Percentiles rank a stretch among this genome's conserved stretches.
phyloP scores from a whole-genome alignment of 1,284 basidiomycete genomes.

The Sporisorium scitamineum region DNA sequence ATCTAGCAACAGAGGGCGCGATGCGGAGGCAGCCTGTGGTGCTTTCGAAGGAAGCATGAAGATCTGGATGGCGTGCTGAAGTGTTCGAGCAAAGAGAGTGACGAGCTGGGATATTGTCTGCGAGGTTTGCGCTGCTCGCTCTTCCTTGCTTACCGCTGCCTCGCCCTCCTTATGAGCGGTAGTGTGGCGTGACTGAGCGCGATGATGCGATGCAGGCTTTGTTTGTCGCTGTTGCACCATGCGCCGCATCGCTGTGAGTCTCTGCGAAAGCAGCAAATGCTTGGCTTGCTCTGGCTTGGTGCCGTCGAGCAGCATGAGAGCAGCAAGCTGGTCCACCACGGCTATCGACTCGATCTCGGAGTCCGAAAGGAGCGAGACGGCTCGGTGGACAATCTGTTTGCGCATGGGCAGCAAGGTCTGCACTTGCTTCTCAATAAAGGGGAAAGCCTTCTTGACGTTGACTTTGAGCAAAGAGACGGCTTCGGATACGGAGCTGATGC shows the following conservation, averaged over 20 bases:
- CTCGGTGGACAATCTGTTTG: conserved; percentile 50
- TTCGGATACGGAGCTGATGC: conserved; percentile 24
- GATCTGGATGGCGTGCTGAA: conserved; percentile 42
- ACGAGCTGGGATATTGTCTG: conserved; percentile 31
- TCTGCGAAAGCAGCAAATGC: conserved; percentile 39
- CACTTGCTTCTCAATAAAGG: conserved; percentile 59
- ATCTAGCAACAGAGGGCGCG: conserved; percentile 17
- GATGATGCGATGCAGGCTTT: conserved; percentile 8
- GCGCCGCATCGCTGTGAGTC: conserved; percentile 30
- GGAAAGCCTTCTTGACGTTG: conserved; percentile 48
- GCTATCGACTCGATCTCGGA: conserved; percentile 37
- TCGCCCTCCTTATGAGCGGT: background rate
- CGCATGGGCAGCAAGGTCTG: conserved; percentile 55
- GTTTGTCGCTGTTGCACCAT: conserved; percentile 19
- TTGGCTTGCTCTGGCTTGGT: conserved; percentile 31
- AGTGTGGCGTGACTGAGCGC: background rate
- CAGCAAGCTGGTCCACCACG: conserved; percentile 44
- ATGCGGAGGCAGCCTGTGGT: conserved; percentile 1
- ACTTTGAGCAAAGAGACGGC: conserved; percentile 34
- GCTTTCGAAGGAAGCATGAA: conserved; percentile 23
- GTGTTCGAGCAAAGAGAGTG: conserved; percentile 32
- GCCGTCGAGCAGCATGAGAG: conserved; percentile 44
- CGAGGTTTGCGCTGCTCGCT: conserved; percentile 21
- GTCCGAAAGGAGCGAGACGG: conserved; percentile 42
- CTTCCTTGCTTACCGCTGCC: background rate